These are phyloP conservation scores for Salvia sclarea DNA, from an alignment of 305 asterid species.

Conservation along the genomic window DNA sequence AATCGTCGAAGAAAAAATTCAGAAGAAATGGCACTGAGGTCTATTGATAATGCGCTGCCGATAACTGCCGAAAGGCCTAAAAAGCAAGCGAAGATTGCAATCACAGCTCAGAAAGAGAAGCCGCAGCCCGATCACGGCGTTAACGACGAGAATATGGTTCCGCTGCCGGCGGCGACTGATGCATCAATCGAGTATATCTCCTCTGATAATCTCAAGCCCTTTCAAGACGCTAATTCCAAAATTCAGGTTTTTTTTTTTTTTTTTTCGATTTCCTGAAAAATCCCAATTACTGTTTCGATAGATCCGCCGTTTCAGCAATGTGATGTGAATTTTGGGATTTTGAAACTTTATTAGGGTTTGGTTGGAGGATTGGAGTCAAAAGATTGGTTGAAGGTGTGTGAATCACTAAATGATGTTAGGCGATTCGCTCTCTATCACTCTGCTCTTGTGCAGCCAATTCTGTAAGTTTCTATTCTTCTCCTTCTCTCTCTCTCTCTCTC, in stretches of 20 bases:
- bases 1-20: constrained; percentile 21
- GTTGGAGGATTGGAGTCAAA: constrained; percentile 85
- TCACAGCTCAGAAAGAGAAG: constrained; percentile 45
- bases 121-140: constrained; percentile 38
- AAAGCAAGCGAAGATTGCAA: constrained; percentile 58
- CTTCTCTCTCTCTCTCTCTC: not conserved
- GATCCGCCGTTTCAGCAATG: not conserved
- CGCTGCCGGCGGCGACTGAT: constrained; percentile 47
- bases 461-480: constrained; percentile 46
- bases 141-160: constrained; percentile 73
- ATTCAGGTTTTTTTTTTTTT: constrained; percentile 53
- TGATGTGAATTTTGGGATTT: constrained; percentile 5
- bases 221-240: constrained; percentile 61
- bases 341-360: constrained; percentile 50
- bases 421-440: constrained; percentile 73
- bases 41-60: constrained; percentile 79
- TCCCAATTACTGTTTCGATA: not conserved
- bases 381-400: constrained; percentile 96
- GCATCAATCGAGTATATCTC: constrained; percentile 69
- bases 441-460: constrained; percentile 52
- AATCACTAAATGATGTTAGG: constrained; percentile 75
- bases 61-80: constrained; percentile 69
- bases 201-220: constrained; percentile 62
- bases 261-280: not conserved
- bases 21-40: constrained; percentile 74